Evolutionary conservation across 2,329 filamentous ascomycete genomes (phyloP).

Genomic region (Pseudocercospora crystallina): DNA sequence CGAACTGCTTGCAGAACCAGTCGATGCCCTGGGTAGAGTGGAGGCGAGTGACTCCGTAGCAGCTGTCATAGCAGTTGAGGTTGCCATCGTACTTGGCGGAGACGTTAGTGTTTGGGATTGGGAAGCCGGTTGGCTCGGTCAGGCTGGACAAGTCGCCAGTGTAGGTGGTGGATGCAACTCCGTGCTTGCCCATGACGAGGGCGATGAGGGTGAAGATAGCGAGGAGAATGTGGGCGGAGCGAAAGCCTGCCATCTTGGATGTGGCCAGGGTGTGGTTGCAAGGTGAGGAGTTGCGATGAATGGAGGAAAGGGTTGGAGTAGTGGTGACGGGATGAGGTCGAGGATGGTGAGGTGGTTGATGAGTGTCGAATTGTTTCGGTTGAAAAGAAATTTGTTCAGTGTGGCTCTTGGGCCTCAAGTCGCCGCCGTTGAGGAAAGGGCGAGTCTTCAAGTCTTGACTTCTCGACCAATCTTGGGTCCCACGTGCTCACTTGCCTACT

Average conservation of each 20-base stretch:
- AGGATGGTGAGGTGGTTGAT: too few species aligned
- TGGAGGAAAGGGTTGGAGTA: too few species aligned
- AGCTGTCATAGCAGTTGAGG: constrained; percentile 12
- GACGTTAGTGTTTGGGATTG: background rate
- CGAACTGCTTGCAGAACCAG: constrained; percentile 11
- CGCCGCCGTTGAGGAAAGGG: too few species aligned
- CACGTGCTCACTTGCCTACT: too few species aligned
- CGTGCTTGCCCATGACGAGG: background rate
- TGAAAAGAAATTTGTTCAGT: too few species aligned
- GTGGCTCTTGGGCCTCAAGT: too few species aligned
- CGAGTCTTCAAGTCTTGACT: too few species aligned
- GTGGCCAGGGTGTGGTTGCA: too few species aligned
- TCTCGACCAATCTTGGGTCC: too few species aligned
- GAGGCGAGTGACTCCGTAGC: constrained; percentile 9
- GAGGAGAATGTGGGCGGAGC: background rate
- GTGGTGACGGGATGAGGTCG: too few species aligned
- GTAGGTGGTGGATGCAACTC: background rate
- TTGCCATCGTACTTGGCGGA: background rate
- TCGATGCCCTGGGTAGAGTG: constrained; percentile 1
- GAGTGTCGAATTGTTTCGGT: too few species aligned
- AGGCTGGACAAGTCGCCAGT: background rate
- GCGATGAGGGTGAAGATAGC: background rate
- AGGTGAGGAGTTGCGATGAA: too few species aligned
- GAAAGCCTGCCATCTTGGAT: background rate
- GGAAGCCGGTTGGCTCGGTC: background rate